Conservation (phyloP, 106 monocot genomes). For the Ottelia alismoides region DNA sequence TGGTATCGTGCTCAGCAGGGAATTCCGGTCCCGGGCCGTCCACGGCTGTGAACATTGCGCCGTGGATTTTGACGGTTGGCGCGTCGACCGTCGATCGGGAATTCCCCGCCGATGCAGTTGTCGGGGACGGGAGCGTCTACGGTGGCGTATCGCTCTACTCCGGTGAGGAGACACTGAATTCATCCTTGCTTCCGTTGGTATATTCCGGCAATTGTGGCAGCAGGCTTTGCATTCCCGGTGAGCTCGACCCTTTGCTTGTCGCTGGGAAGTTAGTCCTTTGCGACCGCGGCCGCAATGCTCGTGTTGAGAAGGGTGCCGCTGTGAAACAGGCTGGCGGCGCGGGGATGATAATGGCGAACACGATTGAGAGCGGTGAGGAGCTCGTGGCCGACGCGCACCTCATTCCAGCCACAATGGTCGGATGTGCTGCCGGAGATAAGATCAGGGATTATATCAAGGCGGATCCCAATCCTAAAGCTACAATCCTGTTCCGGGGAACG, state of each 20-base stretch:
- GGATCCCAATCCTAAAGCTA: constrained; percentile 23
- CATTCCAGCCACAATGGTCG: constrained; percentile 64
- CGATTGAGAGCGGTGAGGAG: no score
- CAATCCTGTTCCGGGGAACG: constrained; percentile 48
- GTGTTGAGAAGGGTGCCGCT: constrained; percentile 61
- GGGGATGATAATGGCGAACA: no score
- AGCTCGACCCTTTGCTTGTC: constrained; percentile 28
- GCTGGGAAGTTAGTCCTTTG: constrained; percentile 76
- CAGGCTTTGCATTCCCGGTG: constrained; percentile 24
- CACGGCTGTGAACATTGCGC: constrained; percentile 68
- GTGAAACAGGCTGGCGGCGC: constrained; percentile 70
- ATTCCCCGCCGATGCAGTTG: constrained; percentile 63
- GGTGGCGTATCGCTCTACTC: constrained; percentile 70
- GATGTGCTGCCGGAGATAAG: constrained; percentile 28
- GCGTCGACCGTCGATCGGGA: constrained; percentile 79
- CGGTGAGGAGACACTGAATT: constrained; percentile 16
- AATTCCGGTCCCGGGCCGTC: constrained; percentile 55
- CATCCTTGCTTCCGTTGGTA: constrained; percentile 24
- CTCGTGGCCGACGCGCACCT: constrained; percentile 71
- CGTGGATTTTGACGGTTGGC: constrained; percentile 93
- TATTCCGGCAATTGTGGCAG: constrained; percentile 42
- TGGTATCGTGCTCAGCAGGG: constrained; percentile 76
- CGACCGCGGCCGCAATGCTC: constrained; percentile 50
- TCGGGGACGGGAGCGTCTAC: constrained; percentile 39
- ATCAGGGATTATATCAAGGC: constrained; percentile 41